These are phyloP conservation scores for Stemphylium vesicarium DNA, from an alignment of 2,329 filamentous ascomycete species.

Conservation along the genomic window DNA sequence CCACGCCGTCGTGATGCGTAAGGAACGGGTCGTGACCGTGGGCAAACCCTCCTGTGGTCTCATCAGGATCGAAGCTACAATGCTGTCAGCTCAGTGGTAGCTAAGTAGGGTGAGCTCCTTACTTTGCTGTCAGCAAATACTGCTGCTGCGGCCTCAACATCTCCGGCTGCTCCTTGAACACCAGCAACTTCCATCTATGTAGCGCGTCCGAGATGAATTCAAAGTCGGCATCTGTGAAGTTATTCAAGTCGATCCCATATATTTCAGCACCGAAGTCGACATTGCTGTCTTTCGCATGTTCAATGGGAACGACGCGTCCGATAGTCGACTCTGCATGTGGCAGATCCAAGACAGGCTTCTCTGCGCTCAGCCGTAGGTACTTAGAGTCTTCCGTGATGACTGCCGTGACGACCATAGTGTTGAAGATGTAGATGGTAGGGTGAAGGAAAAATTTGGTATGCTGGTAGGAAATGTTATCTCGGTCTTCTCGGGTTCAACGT, in stretches of 20 bases:
- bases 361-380: background rate
- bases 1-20: constrained; percentile 10
- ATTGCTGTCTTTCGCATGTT: constrained; percentile 4
- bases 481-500: too few relatives aligned
- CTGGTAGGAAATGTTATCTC: too few relatives aligned
- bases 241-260: constrained; percentile 20
- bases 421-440: background rate
- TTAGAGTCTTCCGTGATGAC: background rate
- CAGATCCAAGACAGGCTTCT: constrained; percentile 2
- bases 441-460: background rate
- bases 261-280: constrained; percentile 17
- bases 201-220: constrained; percentile 13
- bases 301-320: constrained; percentile 11
- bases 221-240: constrained; percentile 18
- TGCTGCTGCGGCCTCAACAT: constrained; percentile 17
- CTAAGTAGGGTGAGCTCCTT: background rate
- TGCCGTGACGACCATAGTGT: background rate
- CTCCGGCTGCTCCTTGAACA: constrained; percentile 17
- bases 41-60: constrained; percentile 17
- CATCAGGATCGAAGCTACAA: constrained; percentile 14
- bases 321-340: constrained; percentile 11
- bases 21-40: constrained; percentile 18
- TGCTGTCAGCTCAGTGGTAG: background rate
- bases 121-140: constrained; percentile 12
- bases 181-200: constrained; percentile 12